A percentile compares a stretch with the other conserved stretches of the same genome.
These are phyloP conservation scores for Suillus cothurnatus DNA, from an alignment of 768 basidiomycete species.

Conservation along the genomic window DNA sequence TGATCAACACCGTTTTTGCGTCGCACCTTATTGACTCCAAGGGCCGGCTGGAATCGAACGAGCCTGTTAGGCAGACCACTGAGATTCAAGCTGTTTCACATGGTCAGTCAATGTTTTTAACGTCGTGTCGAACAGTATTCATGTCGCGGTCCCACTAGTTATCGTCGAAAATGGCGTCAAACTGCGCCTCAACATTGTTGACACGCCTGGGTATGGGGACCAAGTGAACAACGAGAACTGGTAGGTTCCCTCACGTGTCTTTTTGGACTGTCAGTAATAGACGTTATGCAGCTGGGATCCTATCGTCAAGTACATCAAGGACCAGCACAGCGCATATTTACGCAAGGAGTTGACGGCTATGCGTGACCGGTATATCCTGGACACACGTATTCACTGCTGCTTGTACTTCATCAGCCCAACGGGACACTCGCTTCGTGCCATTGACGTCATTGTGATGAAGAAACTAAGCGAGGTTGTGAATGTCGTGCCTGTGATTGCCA, in stretches of 20 bases:
- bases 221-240: slow-evolving; percentile 99
- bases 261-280: slow-evolving; percentile 11
- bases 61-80: slow-evolving; percentile 92
- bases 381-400: slow-evolving; percentile 98
- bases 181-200: slow-evolving; percentile 95
- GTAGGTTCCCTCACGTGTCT: slow-evolving; percentile 44
- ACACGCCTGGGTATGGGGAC: slow-evolving; percentile 98
- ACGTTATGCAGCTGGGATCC: slow-evolving; percentile 85
- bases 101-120: slow-evolving; percentile 52
- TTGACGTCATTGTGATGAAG: slow-evolving; percentile 99
- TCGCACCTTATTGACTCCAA: slow-evolving; percentile 98
- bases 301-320: slow-evolving; percentile 98
- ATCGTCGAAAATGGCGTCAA: slow-evolving; percentile 96
- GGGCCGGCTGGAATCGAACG: slow-evolving; percentile 86
- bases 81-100: slow-evolving; percentile 96
- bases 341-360: slow-evolving; percentile 98
- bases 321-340: slow-evolving; percentile 98
- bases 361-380: slow-evolving; percentile 97
- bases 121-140: slow-evolving; percentile 10
- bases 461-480: slow-evolving; percentile 99
- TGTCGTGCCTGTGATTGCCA: slow-evolving; percentile 99
- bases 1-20: slow-evolving; percentile 99
- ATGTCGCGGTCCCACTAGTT: slow-evolving; percentile 48
- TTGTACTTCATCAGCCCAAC: slow-evolving; percentile 99
- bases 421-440: slow-evolving; percentile 94